phyloP scores from a whole-genome alignment of 148 eudicot genomes.

The Tetragonia tetragonoides region DNA sequence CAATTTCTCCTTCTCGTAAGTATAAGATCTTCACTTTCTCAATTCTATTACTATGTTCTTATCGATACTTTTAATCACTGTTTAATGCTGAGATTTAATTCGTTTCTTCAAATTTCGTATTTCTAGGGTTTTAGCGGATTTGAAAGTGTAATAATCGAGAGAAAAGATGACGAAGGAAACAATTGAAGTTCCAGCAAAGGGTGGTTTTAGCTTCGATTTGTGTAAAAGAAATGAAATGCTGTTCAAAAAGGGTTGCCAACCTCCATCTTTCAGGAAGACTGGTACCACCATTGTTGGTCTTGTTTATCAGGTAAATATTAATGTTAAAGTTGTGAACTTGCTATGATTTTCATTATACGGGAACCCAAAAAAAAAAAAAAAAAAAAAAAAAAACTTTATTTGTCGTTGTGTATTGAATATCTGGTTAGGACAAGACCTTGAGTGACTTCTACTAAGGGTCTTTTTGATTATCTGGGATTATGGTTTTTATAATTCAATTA shows the following conservation, averaged over 20 bases:
- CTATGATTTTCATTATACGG: not conserved
- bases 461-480: not conserved
- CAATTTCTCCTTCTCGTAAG: not conserved
- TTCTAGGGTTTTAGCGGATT: constrained; percentile 23
- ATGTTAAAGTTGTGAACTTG: not conserved
- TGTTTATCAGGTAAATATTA: constrained; percentile 48
- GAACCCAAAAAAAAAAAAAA: not conserved
- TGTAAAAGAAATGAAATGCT: constrained; percentile 77
- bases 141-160: not conserved
- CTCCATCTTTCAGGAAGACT: constrained; percentile 58
- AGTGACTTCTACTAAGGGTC: not conserved
- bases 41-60: not conserved
- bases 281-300: constrained; percentile 89
- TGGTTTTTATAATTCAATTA: not conserved
- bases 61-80: not conserved
- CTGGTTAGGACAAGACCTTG: not conserved
- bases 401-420: not conserved
- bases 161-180: constrained; percentile 42
- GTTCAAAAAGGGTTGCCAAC: constrained; percentile 51
- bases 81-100: not conserved
- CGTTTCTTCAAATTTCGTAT: not conserved
- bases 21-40: not conserved
- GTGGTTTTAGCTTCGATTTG: constrained; percentile 69
- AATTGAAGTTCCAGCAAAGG: constrained; percentile 56
- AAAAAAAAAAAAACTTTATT: not conserved